A percentile compares a stretch with the other conserved stretches of the same genome.
Evolutionary conservation across 2,329 filamentous ascomycete species (phyloP).

Genomic region (Amesomyces nigricolor): DNA sequence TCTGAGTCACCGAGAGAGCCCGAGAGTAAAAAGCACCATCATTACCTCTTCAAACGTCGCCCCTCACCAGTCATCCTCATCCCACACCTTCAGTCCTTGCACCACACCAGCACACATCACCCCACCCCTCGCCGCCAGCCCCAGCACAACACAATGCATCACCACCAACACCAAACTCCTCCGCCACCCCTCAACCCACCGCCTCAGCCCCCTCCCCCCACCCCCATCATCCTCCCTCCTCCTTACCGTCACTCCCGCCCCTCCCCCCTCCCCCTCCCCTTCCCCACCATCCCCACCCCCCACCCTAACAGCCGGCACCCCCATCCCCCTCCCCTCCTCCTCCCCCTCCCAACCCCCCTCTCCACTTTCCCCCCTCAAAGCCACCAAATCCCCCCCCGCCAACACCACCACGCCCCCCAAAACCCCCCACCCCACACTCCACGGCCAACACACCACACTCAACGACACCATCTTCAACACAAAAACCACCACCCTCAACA

Average conservation of each 20-base stretch:
- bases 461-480: conserved; percentile 62
- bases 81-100: conserved; percentile 16
- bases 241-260: conserved; percentile 16
- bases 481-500: conserved; percentile 57
- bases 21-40: background rate
- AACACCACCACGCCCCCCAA: conserved; percentile 7
- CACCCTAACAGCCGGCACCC: background rate
- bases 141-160: conserved; percentile 34
- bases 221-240: conserved; percentile 25
- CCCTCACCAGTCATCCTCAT: background rate
- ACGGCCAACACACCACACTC: conserved; percentile 21
- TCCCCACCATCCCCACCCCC: background rate
- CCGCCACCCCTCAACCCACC: conserved; percentile 30
- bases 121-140: conserved; percentile 29
- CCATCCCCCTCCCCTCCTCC: background rate
- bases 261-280: conserved; percentile 7
- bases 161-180: conserved; percentile 31
- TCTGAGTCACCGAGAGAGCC: too few relatives aligned
- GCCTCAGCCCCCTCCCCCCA: conserved; percentile 21
- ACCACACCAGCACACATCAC: conserved; percentile 30
- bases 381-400: conserved; percentile 13
- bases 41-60: background rate
- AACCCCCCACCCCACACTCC: conserved; percentile 9
- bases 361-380: conserved; percentile 12
- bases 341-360: background rate